Evolutionary conservation across 1,284 basidiomycete species (phyloP), one percentile per base, ranked within the genome.

Genomic region (Waitea zeae): DNA sequence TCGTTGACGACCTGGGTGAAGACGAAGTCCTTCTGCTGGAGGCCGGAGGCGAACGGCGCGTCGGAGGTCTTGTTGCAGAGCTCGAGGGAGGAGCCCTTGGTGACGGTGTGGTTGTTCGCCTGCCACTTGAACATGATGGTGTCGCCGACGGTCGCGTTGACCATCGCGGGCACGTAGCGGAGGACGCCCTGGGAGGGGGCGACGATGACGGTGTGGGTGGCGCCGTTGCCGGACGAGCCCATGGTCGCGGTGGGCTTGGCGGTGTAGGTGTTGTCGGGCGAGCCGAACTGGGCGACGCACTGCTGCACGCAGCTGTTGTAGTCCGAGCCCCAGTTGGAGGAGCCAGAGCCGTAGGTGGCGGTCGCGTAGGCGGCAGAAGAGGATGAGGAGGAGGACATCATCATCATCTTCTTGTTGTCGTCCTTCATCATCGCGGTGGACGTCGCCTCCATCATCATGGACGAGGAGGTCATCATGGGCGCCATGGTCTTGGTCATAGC

Each of bases 61-160:
- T 69, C 66, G 17, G 45, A 41, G 20, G 71, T 66, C 58, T 70
- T 70, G 67, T 82, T 82, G 66, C 79, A 83, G 41, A 72, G 61
- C 14, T 55, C 51, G 41, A 80, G 62, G 37, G 59, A 47, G 1
- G 76, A 78, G 20, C 66, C 67, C 59, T 79, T 77, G 46, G 79
- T 81, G 45, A 82, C 78, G 26, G 78, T 81, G 59, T 82, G 78
- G 51, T 66, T 66, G 59, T 74, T 68, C 40, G 70, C 77, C 41
- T 62, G 61, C 78, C 78, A 81, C 52, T 73, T 59, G 61, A 72
- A 82, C 53, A 63, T 57, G 56, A 82, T 53, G 47, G 75, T 80
- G 52, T 82, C 78, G 39, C 79, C 79, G 38, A 74, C 67, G 27
- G 71, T 70, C 3, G 76, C 78, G 47, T 81, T 79, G 40, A 75